Base-by-base conservation (phyloP, 2,329 filamentous ascomycete species). In the Phialophora macrospora region DNA sequence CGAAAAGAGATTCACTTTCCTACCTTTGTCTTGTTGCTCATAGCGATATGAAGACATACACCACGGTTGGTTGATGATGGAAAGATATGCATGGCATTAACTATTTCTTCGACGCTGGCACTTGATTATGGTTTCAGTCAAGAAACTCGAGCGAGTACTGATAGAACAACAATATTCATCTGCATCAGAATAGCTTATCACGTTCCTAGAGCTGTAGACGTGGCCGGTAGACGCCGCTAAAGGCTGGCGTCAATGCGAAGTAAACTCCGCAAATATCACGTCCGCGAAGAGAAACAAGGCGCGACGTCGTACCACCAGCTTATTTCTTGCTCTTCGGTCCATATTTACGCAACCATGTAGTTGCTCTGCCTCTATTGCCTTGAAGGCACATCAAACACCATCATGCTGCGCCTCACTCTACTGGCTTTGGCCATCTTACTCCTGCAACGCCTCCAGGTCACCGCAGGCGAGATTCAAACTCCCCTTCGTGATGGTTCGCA, bases 261-360 rank as follows among this genome's bases (percentile, higher is more conserved):
- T 62, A 49, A 38, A 62, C 60, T 61, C 63, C 49, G 26, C 22
- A 24, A 49, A 65, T n/a, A 65, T 56, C 57, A 61, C 24, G 56
- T 62, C 58, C 51, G 3, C 20, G 22, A 58, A 38, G 34, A 26
- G 38, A 26, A n/a, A 51, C 14, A 30, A 46, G 11, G 34, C 58
- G 20, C 34, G 26, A 41, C 5, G 22, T 20, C 32, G n/a, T 20
- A 20, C 12, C 17, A 44, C 44, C 22, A 7, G 58, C n/a, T 30
- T 20, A 34, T 28, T n/a, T 30, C 46, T 26, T 26, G 24, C 7
- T 24, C 24, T 38, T 52, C 44, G 26, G 30, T 52, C 49, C 2
- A 56, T 12, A 28, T 34, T 34, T n/a, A 22, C 52, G 14, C n/a
- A 59, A 46, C 32, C 38, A 58, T 57, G 32, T 58, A 58, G 41